Conservation (phyloP, 306 rosid genomes). For the Sicyos edulis region DNA sequence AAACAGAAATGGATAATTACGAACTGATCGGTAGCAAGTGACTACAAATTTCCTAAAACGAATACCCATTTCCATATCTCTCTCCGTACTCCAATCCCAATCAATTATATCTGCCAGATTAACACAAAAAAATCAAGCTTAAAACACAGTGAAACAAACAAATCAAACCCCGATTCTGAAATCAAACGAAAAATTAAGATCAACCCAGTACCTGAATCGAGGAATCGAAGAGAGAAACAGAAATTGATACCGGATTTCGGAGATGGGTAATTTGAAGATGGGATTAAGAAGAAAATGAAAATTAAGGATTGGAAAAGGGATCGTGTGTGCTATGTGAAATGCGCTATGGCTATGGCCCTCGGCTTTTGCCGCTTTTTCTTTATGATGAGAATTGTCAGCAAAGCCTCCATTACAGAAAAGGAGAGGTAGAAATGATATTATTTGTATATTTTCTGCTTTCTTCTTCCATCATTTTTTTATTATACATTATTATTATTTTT, state of each 20-base stretch:
- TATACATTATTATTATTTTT: not conserved
- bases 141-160: not conserved
- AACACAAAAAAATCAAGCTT: constrained; percentile 6
- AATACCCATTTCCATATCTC: constrained; percentile 47
- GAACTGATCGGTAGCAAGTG: constrained; percentile 52
- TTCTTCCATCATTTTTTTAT: not conserved
- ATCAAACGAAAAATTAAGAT: constrained; percentile 23
- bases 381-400: constrained; percentile 19
- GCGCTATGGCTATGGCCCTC: constrained; percentile 6
- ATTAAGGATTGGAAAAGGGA: too few relatives aligned
- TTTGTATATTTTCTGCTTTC: not conserved
- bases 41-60: constrained; percentile 42
- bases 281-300: too few relatives aligned
- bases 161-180: not conserved
- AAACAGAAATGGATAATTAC: constrained; percentile 67
- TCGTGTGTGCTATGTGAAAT: not conserved
- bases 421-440: not conserved
- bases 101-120: constrained; percentile 14
- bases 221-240: constrained; percentile 7
- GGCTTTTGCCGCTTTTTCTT: constrained; percentile 22
- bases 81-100: constrained; percentile 11
- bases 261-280: constrained; percentile 16
- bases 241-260: constrained; percentile 19
- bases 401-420: not conserved
- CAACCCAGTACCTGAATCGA: constrained; percentile 37